Evolutionary conservation across 1,284 basidiomycete genomes (phyloP), one percentile per base, ranked within the genome.

Genomic region (Ceratobasidium sp.): DNA sequence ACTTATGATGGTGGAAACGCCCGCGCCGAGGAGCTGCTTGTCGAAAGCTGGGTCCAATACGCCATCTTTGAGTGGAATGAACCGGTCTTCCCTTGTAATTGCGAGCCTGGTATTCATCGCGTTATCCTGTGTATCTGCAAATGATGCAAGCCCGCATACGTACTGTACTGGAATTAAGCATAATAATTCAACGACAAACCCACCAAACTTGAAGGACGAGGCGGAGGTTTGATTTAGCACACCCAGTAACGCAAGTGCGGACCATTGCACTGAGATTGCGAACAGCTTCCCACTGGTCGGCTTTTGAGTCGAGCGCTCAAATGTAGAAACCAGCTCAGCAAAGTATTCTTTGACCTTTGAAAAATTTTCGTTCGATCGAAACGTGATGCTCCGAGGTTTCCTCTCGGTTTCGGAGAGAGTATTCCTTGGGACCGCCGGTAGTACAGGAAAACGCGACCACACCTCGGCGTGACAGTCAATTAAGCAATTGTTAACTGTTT

Each of bases 161-260:
- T 86, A 34, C 88, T 79, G 47, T 87, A 88, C 86, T 0, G 87
- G 87, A 58, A 88, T 87, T 31, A 88, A 77, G 68, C 87, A 88
- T 0, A 88, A 72, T 6, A 88, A 74, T 13, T 87, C 83, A 0
- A 85, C 85, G 0, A 88, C 3, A 82, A 84, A 3, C 81, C 70
- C 29, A 17, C 68, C 71, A 57, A 45, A 49, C 54, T 17, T 42
- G 47, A 20, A 60, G 43, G 25, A 29, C 25, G 47, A 62, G 65
- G 12, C 15, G 50, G 25, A 31, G 27, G 25, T 31, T 31, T 29
- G 50, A 53, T 31, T 25, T 3, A 15, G 50, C 10, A 25, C n/a
- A n/a, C n/a, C n/a, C n/a, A n/a, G n/a, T n/a, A n/a, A n/a, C n/a
- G n/a, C n/a, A n/a, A n/a, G n/a, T n/a, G n/a, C n/a, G n/a, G n/a